Percentiles rank a stretch among this genome's conserved stretches.
Evolutionary conservation across 805 yeast genomes (phyloP).

Genomic region (Yarrowia divulgata): DNA sequence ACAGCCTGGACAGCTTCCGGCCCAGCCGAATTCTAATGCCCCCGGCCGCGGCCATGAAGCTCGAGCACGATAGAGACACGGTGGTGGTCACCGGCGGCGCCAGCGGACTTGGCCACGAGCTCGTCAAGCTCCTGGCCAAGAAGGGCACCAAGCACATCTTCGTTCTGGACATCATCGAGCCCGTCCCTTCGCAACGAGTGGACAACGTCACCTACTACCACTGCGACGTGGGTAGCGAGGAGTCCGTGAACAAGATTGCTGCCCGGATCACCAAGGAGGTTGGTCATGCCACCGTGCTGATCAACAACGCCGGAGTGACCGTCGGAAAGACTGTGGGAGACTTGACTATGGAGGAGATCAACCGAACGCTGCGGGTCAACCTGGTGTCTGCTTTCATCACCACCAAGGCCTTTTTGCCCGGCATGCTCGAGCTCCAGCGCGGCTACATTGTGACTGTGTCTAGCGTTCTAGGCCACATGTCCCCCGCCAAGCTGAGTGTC

Average conservation of each 20-base stretch:
- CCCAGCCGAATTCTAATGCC: conserved; percentile 35
- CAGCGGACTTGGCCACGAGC: conserved; percentile 75
- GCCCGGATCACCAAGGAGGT: conserved; percentile 55
- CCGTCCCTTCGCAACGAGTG: conserved; percentile 51
- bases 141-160: conserved; percentile 60
- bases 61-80: conserved; percentile 55
- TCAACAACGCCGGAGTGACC: conserved; percentile 87
- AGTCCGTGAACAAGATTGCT: conserved; percentile 55
- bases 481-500: conserved; percentile 78
- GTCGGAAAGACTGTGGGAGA: conserved; percentile 63
- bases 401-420: conserved; percentile 73
- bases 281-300: conserved; percentile 70
- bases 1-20: conserved; percentile 30
- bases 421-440: conserved; percentile 64
- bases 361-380: conserved; percentile 69
- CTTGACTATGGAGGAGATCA: conserved; percentile 64
- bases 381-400: conserved; percentile 73
- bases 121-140: conserved; percentile 58
- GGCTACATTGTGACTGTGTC: conserved; percentile 85
- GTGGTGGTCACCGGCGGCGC: conserved; percentile 86
- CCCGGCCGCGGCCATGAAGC: conserved; percentile 31
- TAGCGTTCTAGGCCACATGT: conserved; percentile 81
- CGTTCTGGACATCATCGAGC: conserved; percentile 67
- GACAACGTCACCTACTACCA: conserved; percentile 60
- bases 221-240: conserved; percentile 73